Evolutionary conservation across 2,329 filamentous ascomycete species (phyloP), one percentile per base, ranked within the genome.

Genomic region (Escovopsis weberi): DNA sequence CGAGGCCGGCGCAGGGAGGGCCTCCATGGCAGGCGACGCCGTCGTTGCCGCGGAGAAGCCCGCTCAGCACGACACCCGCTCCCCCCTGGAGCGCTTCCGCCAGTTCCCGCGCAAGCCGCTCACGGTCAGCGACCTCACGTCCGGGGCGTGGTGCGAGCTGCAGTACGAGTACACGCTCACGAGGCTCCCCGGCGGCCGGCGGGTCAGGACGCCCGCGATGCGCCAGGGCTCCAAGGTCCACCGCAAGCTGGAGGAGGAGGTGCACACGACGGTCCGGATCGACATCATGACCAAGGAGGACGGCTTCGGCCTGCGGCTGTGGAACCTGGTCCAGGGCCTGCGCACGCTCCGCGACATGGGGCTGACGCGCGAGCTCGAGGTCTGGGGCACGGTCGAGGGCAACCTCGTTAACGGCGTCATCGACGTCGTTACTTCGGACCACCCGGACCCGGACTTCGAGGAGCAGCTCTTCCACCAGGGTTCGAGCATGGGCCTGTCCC

Each of bases 61-160:
- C 6, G 6, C 2, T 10, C 28, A 50, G 19, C 48, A 57, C 10
- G 65, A 68, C 40, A 54, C 50, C 2, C 60, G 59, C 18, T 68
- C 72, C 2, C 88, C 87, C 0, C 64, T 95, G 2, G 72, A 86
- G 48, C 77, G 82, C 32, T 94, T 94, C 53, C 80, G 88, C 33
- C 78, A 77, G 1, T 79, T 74, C 43, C 85, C 85, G 0, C 80
- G 72, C 54, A 89, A 85, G 56, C 78, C 84, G 0, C 70, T 96
- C 7, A 86, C 84, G 0, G 91, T 96, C 1, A 87, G 85, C 2
- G 91, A 98, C 59, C 65, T 96, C 23, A 78, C 88, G 0, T 82
- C 85, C 1, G 88, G 88, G 2, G 81, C 88, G 7, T 98, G 91
- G 91, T 98, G 91, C 59, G 89, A 98, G 61, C 61, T 96, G 45